Evolutionary conservation across 2,329 filamentous ascomycete species (phyloP), one percentile per base, ranked within the genome.

Genomic region (Fusarium continuum): DNA sequence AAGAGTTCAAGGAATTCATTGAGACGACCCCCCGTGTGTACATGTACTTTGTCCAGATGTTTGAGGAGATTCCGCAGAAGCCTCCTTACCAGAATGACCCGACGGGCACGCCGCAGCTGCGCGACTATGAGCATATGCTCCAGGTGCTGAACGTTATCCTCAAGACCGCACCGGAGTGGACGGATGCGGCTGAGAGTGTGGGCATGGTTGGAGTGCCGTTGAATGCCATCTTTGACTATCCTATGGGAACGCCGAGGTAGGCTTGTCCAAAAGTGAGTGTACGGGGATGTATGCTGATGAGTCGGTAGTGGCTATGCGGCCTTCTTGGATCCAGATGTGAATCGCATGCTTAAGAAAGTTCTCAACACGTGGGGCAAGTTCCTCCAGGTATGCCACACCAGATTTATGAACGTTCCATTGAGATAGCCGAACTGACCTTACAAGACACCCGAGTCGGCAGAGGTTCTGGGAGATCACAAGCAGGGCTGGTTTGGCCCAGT

Each of bases 1-100:
- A 82, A 60, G 88, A 91, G 62, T 90, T 92, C 77, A 81, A 87
- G 69, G 73, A 83, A 2, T 76, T 91, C 20, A 91, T 92, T 61
- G 88, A 91, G 72, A 73, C 74, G 23, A 86, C 86, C 62, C 77
- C 87, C 2, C 82, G 87, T 19, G 77, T 91, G 22, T 88, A 86
- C 77, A 87, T 91, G 81, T 85, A 88, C 72, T 85, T 90, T 70
- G 78, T 78, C 20, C 78, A 83, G 61, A 91, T 91, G 89, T 91
- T 89, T 75, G 79, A 84, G 25, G 86, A 91, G 75, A 79, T 91
- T 17, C 88, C 89, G 0, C 71, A 73, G 26, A 87, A 86, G 73
- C 76, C 80, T 16, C 84, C 84, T 0, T 91, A 91, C 74, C 71
- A 74, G 55, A 79, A 77, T 7, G 88, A 91, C 58, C 87, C 88